A percentile compares a stretch with the other conserved stretches of the same genome.
phyloP scores from a whole-genome alignment of 768 basidiomycete species.

The Calocera viscosa region DNA sequence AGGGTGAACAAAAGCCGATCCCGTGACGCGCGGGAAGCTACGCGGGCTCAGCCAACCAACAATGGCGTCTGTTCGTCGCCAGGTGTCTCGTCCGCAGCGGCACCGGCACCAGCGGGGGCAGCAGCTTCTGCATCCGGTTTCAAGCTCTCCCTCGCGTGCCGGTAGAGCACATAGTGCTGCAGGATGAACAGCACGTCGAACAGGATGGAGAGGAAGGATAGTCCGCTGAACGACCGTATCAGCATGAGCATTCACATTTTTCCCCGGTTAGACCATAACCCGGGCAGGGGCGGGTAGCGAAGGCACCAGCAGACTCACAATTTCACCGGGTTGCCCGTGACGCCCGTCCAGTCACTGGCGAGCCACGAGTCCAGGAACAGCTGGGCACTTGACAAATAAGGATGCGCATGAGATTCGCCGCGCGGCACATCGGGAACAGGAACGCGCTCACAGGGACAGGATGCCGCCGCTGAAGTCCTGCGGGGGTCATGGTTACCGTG shows the following conservation, averaged over 20 bases:
- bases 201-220: slow-evolving; percentile 21
- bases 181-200: slow-evolving; percentile 26
- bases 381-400: slow-evolving; percentile 19
- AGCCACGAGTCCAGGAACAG: slow-evolving; percentile 23
- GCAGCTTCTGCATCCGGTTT: not conserved
- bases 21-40: not conserved
- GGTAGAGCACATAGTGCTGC: slow-evolving; percentile 27
- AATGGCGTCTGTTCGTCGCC: not conserved
- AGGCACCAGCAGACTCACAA: slow-evolving; percentile 12
- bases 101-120: not conserved
- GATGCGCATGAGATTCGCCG: no score
- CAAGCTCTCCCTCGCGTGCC: not conserved
- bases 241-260: not conserved
- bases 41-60: not conserved
- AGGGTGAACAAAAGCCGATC: not conserved
- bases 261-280: not conserved
- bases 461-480: slow-evolving; percentile 27
- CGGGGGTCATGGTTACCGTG: not conserved
- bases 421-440: not conserved
- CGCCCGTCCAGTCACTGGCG: slow-evolving; percentile 20
- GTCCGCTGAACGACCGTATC: slow-evolving; percentile 16
- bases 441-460: slow-evolving; percentile 18
- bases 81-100: no score
- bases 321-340: no score
- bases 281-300: not conserved